These are phyloP conservation scores for Pyrenula massariospora DNA, from an alignment of 495 filamentous ascomycete species.

Conservation along the genomic window DNA sequence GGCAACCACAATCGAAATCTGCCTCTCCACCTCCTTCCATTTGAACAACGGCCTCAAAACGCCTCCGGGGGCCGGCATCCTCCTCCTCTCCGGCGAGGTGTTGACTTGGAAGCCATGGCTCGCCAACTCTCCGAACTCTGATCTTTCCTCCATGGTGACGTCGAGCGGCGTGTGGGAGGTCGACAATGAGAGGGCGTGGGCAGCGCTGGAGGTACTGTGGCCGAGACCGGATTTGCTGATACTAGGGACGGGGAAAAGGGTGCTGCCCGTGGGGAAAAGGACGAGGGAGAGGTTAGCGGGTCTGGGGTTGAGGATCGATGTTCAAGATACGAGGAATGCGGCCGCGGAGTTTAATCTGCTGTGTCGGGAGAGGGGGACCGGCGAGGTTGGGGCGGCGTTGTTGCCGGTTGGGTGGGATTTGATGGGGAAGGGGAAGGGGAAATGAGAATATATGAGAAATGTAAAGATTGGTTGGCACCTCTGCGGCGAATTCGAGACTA, in stretches of 20 bases:
- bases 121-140: conserved; percentile 3
- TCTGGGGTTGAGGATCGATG: conserved; percentile 75
- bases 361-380: conserved; percentile 70
- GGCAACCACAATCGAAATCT: conserved; percentile 71
- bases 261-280: conserved; percentile 63
- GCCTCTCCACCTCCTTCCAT: conserved; percentile 64
- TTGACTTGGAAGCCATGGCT: conserved; percentile 81
- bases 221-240: conserved; percentile 94
- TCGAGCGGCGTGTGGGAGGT: conserved; percentile 73
- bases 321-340: conserved; percentile 88
- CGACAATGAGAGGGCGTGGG: conserved; percentile 52
- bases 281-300: conserved; percentile 59
- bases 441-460: too few relatives aligned
- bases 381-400: conserved; percentile 76
- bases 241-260: conserved; percentile 66
- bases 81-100: conserved; percentile 76
- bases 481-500: too few relatives aligned
- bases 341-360: conserved; percentile 83
- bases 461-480: too few relatives aligned
- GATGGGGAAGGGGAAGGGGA: not conserved
- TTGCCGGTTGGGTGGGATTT: conserved; percentile 70
- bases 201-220: conserved; percentile 67
- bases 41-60: conserved; percentile 67
- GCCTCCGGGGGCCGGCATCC: conserved; percentile 47
- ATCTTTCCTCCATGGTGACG: conserved; percentile 43